These are phyloP conservation scores for Suhomyces prunicola DNA, from an alignment of 805 yeast species.

Conservation along the genomic window DNA sequence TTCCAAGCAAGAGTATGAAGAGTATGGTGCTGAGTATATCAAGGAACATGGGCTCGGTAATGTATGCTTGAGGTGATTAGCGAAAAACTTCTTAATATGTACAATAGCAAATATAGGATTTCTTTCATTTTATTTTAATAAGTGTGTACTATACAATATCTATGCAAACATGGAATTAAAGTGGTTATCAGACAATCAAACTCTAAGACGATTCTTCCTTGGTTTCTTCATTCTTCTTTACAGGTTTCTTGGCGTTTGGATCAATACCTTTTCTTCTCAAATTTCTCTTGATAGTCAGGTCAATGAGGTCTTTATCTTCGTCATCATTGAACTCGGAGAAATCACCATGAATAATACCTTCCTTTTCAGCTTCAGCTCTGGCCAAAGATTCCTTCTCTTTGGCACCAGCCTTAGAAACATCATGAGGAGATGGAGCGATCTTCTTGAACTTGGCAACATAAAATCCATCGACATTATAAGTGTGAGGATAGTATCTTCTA, in stretches of 20 bases:
- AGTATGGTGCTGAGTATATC: slow-evolving; percentile 84
- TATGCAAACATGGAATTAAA: slow-evolving; percentile 1
- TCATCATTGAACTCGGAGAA: slow-evolving; percentile 78
- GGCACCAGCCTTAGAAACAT: slow-evolving; percentile 82
- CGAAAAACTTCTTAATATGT: not conserved
- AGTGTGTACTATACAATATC: slow-evolving; percentile 2
- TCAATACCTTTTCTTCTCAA: slow-evolving; percentile 71
- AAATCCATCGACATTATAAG: slow-evolving; percentile 98
- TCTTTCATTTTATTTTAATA: not conserved
- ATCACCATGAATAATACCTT: slow-evolving; percentile 80
- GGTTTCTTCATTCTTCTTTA: slow-evolving; percentile 11
- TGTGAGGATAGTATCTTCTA: slow-evolving; percentile 96
- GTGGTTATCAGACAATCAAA: no score
- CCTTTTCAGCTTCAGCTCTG: slow-evolving; percentile 77
- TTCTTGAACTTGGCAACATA: slow-evolving; percentile 95
- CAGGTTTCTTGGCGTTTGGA: slow-evolving; percentile 39
- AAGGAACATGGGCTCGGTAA: slow-evolving; percentile 85
- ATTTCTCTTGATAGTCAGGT: slow-evolving; percentile 60
- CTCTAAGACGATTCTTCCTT: not conserved
- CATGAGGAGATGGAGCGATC: slow-evolving; percentile 81
- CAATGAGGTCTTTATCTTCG: slow-evolving; percentile 71
- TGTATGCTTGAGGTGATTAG: slow-evolving; percentile 28
- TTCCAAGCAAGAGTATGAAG: slow-evolving; percentile 74
- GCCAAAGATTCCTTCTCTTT: slow-evolving; percentile 78
- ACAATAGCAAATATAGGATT: not conserved